Percentiles rank a stretch among this genome's conserved stretches.
These are phyloP conservation scores for Nothophaeocryptopus gaeumannii DNA, from an alignment of 2,329 filamentous ascomycete genomes.

Conservation along the genomic window DNA sequence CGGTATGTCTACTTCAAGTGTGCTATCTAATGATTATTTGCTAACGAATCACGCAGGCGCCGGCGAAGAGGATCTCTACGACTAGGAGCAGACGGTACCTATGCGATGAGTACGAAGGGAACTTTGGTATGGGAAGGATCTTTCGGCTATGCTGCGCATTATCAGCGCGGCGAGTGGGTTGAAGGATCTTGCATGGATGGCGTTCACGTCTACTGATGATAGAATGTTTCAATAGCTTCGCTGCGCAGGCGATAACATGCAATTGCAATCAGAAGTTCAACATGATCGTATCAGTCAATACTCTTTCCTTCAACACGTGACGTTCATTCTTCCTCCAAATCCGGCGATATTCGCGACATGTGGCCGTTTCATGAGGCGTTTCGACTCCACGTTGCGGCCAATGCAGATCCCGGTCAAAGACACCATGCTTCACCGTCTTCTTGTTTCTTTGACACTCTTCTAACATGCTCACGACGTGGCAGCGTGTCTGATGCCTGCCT, in stretches of 20 bases:
- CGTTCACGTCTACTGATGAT: slow-evolving; percentile 14
- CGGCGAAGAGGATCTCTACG: slow-evolving; percentile 95
- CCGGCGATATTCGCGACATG: too few relatives aligned
- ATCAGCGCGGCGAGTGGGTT: slow-evolving; percentile 1
- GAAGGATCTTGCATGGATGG: slow-evolving; percentile 12
- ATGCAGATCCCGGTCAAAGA: too few relatives aligned
- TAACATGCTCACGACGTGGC: too few relatives aligned
- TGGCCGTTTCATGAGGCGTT: too few relatives aligned
- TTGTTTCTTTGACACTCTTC: too few relatives aligned
- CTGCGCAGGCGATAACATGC: slow-evolving; percentile 7
- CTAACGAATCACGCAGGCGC: slow-evolving; percentile 62
- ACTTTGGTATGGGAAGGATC: slow-evolving; percentile 7
- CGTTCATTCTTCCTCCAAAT: too few relatives aligned
- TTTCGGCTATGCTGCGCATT: slow-evolving; percentile 11
- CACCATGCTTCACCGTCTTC: too few relatives aligned
- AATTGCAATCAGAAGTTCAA: not conserved
- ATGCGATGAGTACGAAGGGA: slow-evolving; percentile 8
- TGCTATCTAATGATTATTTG: not conserved
- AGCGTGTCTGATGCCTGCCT: too few relatives aligned
- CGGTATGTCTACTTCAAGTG: slow-evolving; percentile 36
- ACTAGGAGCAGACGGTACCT: slow-evolving; percentile 53
- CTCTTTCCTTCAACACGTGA: too few relatives aligned
- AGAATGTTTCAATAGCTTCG: slow-evolving; percentile 21
- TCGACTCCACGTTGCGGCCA: too few relatives aligned
- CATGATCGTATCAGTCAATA: too few relatives aligned